Evolutionary conservation across 2,329 filamentous ascomycete species (phyloP), one percentile per base, ranked within the genome.

Genomic region (Byssoonygena ceratinophila): DNA sequence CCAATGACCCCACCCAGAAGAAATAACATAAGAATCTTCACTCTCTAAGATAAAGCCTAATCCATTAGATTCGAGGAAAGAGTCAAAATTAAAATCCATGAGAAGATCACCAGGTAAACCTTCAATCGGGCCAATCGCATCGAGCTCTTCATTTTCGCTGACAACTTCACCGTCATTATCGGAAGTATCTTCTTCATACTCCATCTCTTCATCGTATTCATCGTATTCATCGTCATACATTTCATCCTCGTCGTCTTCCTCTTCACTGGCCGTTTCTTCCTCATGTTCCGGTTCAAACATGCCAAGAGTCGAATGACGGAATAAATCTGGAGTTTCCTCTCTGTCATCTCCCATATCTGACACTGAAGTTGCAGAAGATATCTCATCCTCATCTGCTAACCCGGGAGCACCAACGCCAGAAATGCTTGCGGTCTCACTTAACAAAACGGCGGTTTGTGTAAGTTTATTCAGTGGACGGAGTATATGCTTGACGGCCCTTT

Each of bases 401-500:
- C 82, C 79, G 9, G 82, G 77, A 4, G 43, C 25, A 36, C 40
- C 23, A 7, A 79, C 74, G 0, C 76, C 75, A 12, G 83, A 82
- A 34, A 92, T 79, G 51, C 92, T 82, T 36, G 87, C 88, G 18
- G 80, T 81, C 59, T 90, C 83, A 64, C 90, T 97, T 32, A 98
- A 73, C 54, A 85, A 79, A 57, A 94, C 86, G 1, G 89, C 92
- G 9, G 90, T 91, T 58, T 85, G 84, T 0, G 91, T 95, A 37
- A 98, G 74, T 52, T 86, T 83, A 61, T 91, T 87, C 20, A 98
- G 76, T 2, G 94, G 91, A 34, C 87, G 85, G 43, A 98, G 76
- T 50, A 98, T 95, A 67, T 95, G 94, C 71, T 97, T 98, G 63
- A 98, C 88, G 12, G 90, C 90, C 44, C 90, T 82, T 73, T 94